phyloP scores from a whole-genome alignment of 1,139 yeast genomes.

The Saccharomycopsis crataegensis region DNA sequence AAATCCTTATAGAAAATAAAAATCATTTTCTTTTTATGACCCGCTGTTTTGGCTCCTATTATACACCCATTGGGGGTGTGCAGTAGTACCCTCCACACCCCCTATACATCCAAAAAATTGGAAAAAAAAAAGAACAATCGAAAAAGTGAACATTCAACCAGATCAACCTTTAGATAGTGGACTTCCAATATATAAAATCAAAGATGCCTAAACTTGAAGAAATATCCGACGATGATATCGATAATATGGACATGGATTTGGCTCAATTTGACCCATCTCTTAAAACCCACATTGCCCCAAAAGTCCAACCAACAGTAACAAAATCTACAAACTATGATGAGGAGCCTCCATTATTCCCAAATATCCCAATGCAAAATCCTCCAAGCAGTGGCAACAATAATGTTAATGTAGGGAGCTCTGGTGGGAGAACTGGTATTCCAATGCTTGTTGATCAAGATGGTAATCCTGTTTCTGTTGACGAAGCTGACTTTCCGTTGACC shows the following conservation, averaged over 20 bases:
- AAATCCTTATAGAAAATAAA: too few relatives aligned
- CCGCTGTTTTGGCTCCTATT: too few relatives aligned
- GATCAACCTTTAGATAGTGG: background rate
- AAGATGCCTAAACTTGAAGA: constrained; percentile 74
- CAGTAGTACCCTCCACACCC: background rate
- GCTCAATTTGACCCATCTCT: constrained; percentile 81
- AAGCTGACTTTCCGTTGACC: constrained; percentile 5
- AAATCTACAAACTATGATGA: constrained; percentile 51
- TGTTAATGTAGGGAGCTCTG: constrained; percentile 20
- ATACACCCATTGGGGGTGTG: too few relatives aligned
- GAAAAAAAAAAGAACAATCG: background rate
- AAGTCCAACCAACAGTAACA: constrained; percentile 49
- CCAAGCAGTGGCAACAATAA: constrained; percentile 21
- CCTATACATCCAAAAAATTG: background rate
- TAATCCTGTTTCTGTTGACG: constrained; percentile 5
- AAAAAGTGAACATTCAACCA: background rate
- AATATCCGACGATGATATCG: constrained; percentile 74
- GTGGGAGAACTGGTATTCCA: background rate
- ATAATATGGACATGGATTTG: constrained; percentile 85
- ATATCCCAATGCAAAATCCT: constrained; percentile 21
- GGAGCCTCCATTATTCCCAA: constrained; percentile 27
- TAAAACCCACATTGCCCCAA: constrained; percentile 64
- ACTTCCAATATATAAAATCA: background rate
- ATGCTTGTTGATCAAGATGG: constrained; percentile 17
- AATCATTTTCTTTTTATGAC: too few relatives aligned